Evolutionary conservation across 331 rosid genomes (phyloP).

Genomic region (Acacia pycnantha): DNA sequence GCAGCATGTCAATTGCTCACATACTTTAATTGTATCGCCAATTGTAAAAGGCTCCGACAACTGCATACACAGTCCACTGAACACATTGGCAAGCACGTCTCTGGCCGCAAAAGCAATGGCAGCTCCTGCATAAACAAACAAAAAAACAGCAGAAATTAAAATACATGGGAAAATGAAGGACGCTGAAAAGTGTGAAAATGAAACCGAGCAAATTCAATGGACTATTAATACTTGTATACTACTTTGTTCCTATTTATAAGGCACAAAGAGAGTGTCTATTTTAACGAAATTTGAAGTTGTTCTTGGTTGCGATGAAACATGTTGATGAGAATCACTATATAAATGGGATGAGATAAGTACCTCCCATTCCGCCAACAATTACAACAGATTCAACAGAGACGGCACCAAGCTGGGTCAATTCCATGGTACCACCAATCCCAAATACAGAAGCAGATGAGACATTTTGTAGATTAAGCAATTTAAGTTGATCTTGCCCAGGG

Average conservation of each 20-base stretch:
- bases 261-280: no score
- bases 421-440: conserved; percentile 80
- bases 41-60: conserved; percentile 84
- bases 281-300: no score
- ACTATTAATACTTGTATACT: conserved; percentile 35
- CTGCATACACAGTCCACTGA: conserved; percentile 83
- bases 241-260: no score
- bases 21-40: conserved; percentile 90
- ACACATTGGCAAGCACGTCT: conserved; percentile 79
- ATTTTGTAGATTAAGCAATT: conserved; percentile 67
- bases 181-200: no score
- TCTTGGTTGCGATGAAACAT: no score
- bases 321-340: no score
- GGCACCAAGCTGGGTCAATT: conserved; percentile 86
- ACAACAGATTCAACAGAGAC: conserved; percentile 85
- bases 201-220: conserved; percentile 17
- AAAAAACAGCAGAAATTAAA: background rate
- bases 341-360: no score
- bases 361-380: conserved; percentile 93
- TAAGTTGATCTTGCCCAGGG: conserved; percentile 60
- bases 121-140: conserved; percentile 57
- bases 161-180: no score
- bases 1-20: conserved; percentile 25
- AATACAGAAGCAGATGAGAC: conserved; percentile 75
- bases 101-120: conserved; percentile 87